Conservation (phyloP, 805 yeast species). For the Spathaspora hagerdaliae region DNA sequence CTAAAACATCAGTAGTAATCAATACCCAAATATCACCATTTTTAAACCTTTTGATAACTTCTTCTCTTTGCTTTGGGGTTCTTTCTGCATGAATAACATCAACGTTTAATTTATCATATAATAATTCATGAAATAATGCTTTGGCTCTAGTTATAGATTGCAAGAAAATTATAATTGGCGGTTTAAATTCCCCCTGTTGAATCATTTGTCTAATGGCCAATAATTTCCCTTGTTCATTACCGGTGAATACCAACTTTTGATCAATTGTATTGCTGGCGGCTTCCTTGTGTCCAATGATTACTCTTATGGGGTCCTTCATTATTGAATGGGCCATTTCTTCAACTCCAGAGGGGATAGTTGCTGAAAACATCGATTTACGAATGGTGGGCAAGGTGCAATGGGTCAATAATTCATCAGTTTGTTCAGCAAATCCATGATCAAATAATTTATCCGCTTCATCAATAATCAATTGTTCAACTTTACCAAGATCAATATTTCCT, state of each 20-base stretch:
- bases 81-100: slow-evolving; percentile 96
- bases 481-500: slow-evolving; percentile 55
- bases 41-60: slow-evolving; percentile 77
- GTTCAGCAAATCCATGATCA: slow-evolving; percentile 82
- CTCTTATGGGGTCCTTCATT: slow-evolving; percentile 81
- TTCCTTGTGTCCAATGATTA: slow-evolving; percentile 89
- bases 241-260: slow-evolving; percentile 80
- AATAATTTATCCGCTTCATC: slow-evolving; percentile 96
- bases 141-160: slow-evolving; percentile 93
- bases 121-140: slow-evolving; percentile 86
- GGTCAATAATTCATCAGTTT: slow-evolving; percentile 79
- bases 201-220: slow-evolving; percentile 88
- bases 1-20: slow-evolving; percentile 92
- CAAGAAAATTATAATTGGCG: slow-evolving; percentile 88
- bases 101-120: slow-evolving; percentile 88
- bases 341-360: slow-evolving; percentile 90
- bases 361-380: slow-evolving; percentile 82
- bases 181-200: slow-evolving; percentile 77
- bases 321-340: slow-evolving; percentile 84
- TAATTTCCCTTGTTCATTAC: slow-evolving; percentile 93
- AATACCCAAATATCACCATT: slow-evolving; percentile 93
- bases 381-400: slow-evolving; percentile 49
- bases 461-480: slow-evolving; percentile 72
- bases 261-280: slow-evolving; percentile 84
- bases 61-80: slow-evolving; percentile 82